Base-by-base conservation (phyloP, 1,139 yeast species). In the Pichia sp. region DNA sequence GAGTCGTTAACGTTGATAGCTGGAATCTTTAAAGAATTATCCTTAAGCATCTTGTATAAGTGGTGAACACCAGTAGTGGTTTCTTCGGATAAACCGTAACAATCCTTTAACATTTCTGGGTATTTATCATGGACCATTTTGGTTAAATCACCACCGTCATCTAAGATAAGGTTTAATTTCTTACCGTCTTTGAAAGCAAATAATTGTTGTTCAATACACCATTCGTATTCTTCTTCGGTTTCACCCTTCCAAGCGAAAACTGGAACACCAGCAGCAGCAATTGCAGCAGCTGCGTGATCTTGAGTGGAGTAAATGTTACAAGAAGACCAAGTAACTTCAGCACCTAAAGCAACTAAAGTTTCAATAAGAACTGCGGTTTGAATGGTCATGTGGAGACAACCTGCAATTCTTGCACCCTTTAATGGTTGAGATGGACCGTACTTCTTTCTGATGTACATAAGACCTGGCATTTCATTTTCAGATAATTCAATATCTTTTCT, bases 211-310 rank as follows among this genome's bases (percentile, higher is more conserved):
- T 94, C 97, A 66, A 92, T 89, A 82, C 99, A 92, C 99, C 99
- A 92, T 67, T 82, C 71, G 83, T 92, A 92, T 78, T 92, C 99
- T 78, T 92, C 98, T 74, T 92, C 99, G 72, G 98, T 88, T 81
- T 92, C 98, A 70, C 99, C 98, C 82, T 92, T 92, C 98, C 98
- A 94, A 66, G 99, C 99, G 64, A 89, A 94, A 60, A 94, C 99
- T 69, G 99, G 98, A 54, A 92, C 95, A 76, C 98, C 99, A 62
- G 97, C 74, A 63, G 98, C 98, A 64, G 99, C 99, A 72, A 94
- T 92, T 66, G 98, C 98, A 67, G 99, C 97, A 66, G 99, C 98
- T 62, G 97, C 97, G 71, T 92, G 97, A 75, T 92, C 98, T 79
- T 92, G 99, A 59, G 99, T 92, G 62, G 97, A 92, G 85, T 88